A percentile compares a stretch with the other conserved stretches of the same genome.
Conservation (phyloP, 2,329 filamentous ascomycete species). For the Hortaea sp. region DNA sequence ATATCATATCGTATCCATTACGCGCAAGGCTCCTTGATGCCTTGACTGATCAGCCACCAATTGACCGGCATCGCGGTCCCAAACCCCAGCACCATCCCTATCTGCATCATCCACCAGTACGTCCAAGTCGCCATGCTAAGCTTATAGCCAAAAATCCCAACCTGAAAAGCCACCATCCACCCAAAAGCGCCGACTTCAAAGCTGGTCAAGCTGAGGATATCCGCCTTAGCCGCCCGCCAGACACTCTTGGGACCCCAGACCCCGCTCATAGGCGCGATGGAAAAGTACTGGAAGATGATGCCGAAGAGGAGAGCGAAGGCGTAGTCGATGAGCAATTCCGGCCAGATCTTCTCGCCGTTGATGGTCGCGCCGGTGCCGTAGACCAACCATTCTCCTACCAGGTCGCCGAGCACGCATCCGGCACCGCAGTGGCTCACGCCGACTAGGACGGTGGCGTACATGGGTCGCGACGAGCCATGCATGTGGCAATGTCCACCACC, state of each 20-base stretch:
- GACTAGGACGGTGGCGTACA: conserved; percentile 19
- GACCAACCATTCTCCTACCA: conserved; percentile 27
- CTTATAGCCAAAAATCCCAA: conserved; percentile 1
- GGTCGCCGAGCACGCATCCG: conserved; percentile 24
- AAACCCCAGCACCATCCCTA: conserved; percentile 21
- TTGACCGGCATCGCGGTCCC: conserved; percentile 23
- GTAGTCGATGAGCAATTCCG: conserved; percentile 10
- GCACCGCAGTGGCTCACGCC: conserved; percentile 25
- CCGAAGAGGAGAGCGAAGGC: conserved; percentile 21
- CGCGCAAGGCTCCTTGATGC: conserved; percentile 6
- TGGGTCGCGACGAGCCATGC: conserved; percentile 7
- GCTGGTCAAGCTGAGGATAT: not conserved
- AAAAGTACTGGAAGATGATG: conserved; percentile 25
- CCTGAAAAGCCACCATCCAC: conserved; percentile 16
- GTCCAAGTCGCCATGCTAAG: not conserved
- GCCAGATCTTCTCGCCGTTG: conserved; percentile 12
- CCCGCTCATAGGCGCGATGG: conserved; percentile 24
- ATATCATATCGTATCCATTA: not conserved
- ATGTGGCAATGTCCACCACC: conserved; percentile 4
- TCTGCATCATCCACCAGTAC: conserved; percentile 12
- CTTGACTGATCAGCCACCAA: conserved; percentile 12
- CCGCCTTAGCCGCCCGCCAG: not conserved
- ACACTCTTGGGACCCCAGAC: not conserved
- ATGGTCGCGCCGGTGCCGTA: conserved; percentile 18
- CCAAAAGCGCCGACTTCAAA: conserved; percentile 12